Percentiles rank a stretch among this genome's conserved stretches.
Conservation (phyloP, 2,329 filamentous ascomycete species). For the Periconia sp. region DNA sequence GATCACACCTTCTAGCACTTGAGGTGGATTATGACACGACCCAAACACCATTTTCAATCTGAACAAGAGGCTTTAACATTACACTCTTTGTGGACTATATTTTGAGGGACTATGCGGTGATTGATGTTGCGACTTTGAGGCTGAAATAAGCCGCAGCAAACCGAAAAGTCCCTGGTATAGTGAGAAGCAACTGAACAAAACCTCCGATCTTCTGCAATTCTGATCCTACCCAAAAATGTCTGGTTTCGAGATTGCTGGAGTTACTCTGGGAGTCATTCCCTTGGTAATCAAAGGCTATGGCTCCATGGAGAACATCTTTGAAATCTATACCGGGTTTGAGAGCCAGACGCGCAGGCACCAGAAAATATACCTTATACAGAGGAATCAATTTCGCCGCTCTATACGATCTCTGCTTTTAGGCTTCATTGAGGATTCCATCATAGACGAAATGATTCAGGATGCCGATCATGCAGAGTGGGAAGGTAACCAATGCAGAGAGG, state of each 20-base stretch:
- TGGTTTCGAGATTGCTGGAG: background rate
- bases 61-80: too few relatives aligned
- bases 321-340: background rate
- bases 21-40: too few relatives aligned
- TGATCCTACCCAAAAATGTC: background rate
- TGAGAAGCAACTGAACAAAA: background rate
- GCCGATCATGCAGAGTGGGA: background rate
- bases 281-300: background rate
- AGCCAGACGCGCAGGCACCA: background rate
- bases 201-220: background rate
- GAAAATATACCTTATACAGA: constrained; percentile 1
- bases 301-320: background rate
- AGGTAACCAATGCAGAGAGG: background rate
- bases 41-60: too few relatives aligned
- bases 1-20: too few relatives aligned
- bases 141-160: too few relatives aligned
- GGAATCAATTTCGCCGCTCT: background rate
- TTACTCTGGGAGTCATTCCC: background rate
- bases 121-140: too few relatives aligned
- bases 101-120: too few relatives aligned
- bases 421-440: background rate
- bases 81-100: too few relatives aligned
- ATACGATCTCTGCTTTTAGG: background rate
- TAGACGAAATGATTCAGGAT: background rate
- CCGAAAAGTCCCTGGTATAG: background rate